These are phyloP conservation scores for Detonula confervacea DNA, from an alignment of 352 stramenopile genomes.

Conservation along the genomic window DNA sequence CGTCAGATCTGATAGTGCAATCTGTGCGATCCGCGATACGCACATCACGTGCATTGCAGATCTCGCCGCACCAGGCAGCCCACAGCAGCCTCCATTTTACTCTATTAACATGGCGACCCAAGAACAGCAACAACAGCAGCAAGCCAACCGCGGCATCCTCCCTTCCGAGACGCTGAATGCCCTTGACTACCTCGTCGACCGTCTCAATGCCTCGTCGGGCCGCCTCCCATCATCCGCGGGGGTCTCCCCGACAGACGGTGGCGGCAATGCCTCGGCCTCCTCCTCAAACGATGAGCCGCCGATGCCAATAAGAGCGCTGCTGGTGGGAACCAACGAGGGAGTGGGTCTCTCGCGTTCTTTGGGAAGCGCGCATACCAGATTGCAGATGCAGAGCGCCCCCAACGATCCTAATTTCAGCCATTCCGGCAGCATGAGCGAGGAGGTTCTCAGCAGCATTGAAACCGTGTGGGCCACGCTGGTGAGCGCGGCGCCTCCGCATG, in stretches of 20 bases:
- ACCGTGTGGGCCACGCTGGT: conserved; percentile 66
- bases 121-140: conserved; percentile 28
- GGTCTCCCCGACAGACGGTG: neutral
- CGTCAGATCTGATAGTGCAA: too few relatives aligned
- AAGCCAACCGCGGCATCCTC: conserved; percentile 41
- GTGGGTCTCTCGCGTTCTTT: conserved; percentile 46
- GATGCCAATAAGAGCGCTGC: conserved; percentile 34
- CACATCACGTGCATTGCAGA: too few relatives aligned
- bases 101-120: conserved; percentile 19
- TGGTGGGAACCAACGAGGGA: conserved; percentile 57
- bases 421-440: conserved; percentile 55
- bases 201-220: conserved; percentile 47
- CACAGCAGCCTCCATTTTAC: too few relatives aligned
- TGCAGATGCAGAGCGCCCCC: neutral
- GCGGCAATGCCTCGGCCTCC: neutral
- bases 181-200: conserved; percentile 51
- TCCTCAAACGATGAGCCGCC: neutral
- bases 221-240: conserved; percentile 1
- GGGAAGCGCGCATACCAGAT: conserved; percentile 18
- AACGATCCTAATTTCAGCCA: neutral
- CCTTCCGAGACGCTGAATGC: conserved; percentile 42
- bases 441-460: conserved; percentile 72
- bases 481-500: conserved; percentile 38
- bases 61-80: too few relatives aligned
- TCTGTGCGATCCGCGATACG: too few relatives aligned